These are phyloP conservation scores for Thermochaetoides thermophila DNA, from an alignment of 495 filamentous ascomycete genomes.

Conservation along the genomic window DNA sequence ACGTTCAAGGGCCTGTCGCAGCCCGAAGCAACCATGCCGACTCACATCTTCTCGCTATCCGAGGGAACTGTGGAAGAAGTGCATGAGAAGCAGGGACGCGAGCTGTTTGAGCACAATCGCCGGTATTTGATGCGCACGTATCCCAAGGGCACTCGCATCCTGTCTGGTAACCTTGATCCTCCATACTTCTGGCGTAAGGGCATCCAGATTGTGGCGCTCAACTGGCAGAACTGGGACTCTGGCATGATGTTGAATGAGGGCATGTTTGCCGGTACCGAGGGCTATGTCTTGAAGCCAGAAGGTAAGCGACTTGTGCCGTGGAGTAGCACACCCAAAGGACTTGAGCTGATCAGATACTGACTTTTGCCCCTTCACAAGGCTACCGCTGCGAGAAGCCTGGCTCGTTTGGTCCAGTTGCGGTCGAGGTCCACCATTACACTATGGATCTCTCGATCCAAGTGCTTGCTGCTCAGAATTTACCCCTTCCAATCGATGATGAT, in stretches of 20 bases:
- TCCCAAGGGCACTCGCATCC: constrained; percentile 66
- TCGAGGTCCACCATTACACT: constrained; percentile 26
- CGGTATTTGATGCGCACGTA: constrained; percentile 77
- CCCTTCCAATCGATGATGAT: constrained; percentile 37
- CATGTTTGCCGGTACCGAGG: constrained; percentile 70
- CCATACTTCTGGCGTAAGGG: constrained; percentile 74
- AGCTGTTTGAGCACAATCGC: constrained; percentile 72
- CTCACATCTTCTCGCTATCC: constrained; percentile 76
- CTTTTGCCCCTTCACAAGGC: too few species aligned
- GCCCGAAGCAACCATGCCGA: constrained; percentile 52
- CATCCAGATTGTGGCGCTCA: constrained; percentile 82
- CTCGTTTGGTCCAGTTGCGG: constrained; percentile 13
- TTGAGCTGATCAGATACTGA: too few species aligned
- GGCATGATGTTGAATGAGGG: constrained; percentile 93
- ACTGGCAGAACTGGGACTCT: constrained; percentile 84
- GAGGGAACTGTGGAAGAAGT: constrained; percentile 63
- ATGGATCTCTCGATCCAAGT: constrained; percentile 41
- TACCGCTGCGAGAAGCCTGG: constrained; percentile 1
- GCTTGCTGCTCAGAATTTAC: constrained; percentile 42
- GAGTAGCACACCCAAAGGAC: too few species aligned
- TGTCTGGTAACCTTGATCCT: constrained; percentile 76
- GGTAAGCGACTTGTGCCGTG: too few species aligned
- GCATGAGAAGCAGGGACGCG: constrained; percentile 41
- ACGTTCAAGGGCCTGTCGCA: constrained; percentile 57
- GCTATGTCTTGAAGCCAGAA: constrained; percentile 74